phyloP scores from a whole-genome alignment of 164 flowering plant species.

The Paratinospora sagittata region DNA sequence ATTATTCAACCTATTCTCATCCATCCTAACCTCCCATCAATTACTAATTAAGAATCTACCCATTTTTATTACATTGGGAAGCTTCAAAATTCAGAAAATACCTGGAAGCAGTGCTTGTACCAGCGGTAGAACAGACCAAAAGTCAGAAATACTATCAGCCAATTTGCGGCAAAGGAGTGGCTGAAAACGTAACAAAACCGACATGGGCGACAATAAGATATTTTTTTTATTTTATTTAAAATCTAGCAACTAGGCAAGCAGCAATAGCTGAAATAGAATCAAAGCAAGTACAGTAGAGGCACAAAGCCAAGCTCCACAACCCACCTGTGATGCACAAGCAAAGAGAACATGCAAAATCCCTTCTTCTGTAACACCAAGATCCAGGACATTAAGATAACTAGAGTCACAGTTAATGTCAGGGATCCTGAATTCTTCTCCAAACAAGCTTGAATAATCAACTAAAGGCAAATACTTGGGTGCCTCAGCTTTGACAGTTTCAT shows the following conservation, averaged over 20 bases:
- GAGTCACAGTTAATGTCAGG: slow-evolving; percentile 51
- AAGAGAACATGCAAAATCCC: slow-evolving; percentile 85
- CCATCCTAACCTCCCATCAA: background rate
- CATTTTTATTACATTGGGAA: background rate
- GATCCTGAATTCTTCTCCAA: slow-evolving; percentile 69
- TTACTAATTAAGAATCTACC: background rate
- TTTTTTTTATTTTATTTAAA: background rate
- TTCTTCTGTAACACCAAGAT: slow-evolving; percentile 71
- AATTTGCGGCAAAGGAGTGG: slow-evolving; percentile 59
- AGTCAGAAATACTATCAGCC: slow-evolving; percentile 45
- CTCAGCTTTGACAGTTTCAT: slow-evolving; percentile 40
- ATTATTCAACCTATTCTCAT: background rate
- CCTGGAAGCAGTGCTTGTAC: slow-evolving; percentile 90
- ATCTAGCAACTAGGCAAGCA: too few species aligned
- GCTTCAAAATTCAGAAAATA: slow-evolving; percentile 1
- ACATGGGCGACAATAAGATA: background rate
- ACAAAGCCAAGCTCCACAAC: slow-evolving; percentile 14
- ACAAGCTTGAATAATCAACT: slow-evolving; percentile 63
- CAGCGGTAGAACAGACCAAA: slow-evolving; percentile 79
- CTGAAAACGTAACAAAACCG: slow-evolving; percentile 46
- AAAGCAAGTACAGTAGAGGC: background rate
- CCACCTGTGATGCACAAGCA: slow-evolving; percentile 88
- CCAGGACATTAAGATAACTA: slow-evolving; percentile 55
- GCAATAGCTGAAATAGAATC: background rate
- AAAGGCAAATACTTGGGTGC: slow-evolving; percentile 27